Conservation (phyloP, 306 rosid genomes). For the Cucumis sativus region Cucumber_9930_V3 NC_026661.2:4507001-4507500, state of each 20-base stretch:
- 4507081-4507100: conserved; percentile 43
- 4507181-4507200: background rate
- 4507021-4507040: conserved; percentile 46
- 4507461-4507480: background rate
- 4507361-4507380: background rate
- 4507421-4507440: background rate
- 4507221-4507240: background rate
- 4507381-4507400: background rate
- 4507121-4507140: conserved; percentile 50
- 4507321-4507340: background rate
- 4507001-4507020: conserved; percentile 52
- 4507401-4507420: background rate
- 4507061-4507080: conserved; percentile 66
- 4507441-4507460: background rate
- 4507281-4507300: background rate
- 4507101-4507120: conserved; percentile 67
- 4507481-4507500: background rate
- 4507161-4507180: background rate
- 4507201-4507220: background rate
- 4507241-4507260: background rate
- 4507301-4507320: background rate
- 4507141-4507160: background rate
- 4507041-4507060: conserved; percentile 54
- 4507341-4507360: background rate
- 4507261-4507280: background rate